phyloP scores from a whole-genome alignment of 2,329 filamentous ascomycete species.

The Nemania bipapillata region DNA sequence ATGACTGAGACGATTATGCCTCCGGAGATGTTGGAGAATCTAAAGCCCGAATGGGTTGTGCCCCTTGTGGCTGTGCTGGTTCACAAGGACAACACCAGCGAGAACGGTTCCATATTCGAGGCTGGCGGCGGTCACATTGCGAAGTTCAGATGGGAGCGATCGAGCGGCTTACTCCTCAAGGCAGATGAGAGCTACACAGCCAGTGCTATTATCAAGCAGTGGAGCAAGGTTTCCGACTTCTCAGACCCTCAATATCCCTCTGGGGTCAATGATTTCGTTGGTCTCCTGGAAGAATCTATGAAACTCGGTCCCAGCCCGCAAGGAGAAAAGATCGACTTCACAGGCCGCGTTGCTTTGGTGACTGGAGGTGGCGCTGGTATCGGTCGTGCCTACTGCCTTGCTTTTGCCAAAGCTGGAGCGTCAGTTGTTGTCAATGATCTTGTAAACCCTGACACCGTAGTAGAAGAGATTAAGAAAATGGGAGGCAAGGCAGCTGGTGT shows the following conservation, averaged over 20 bases:
- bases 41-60: slow-evolving; percentile 95
- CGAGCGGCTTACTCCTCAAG: slow-evolving; percentile 87
- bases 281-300: slow-evolving; percentile 82
- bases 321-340: slow-evolving; percentile 81
- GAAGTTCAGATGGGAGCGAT: slow-evolving; percentile 94
- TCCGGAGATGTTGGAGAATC: slow-evolving; percentile 83
- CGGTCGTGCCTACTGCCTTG: slow-evolving; percentile 87
- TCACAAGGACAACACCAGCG: slow-evolving; percentile 82
- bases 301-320: slow-evolving; percentile 78
- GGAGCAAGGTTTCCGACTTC: slow-evolving; percentile 88
- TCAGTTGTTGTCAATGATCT: slow-evolving; percentile 95
- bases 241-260: slow-evolving; percentile 82
- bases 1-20: slow-evolving; percentile 98
- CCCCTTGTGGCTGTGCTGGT: slow-evolving; percentile 89
- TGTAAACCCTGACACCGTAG: slow-evolving; percentile 88
- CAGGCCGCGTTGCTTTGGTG: slow-evolving; percentile 84
- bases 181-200: slow-evolving; percentile 89
- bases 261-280: slow-evolving; percentile 88
- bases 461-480: slow-evolving; percentile 88
- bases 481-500: slow-evolving; percentile 92
- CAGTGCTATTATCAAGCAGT: slow-evolving; percentile 86
- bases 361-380: slow-evolving; percentile 92
- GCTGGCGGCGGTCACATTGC: slow-evolving; percentile 91
- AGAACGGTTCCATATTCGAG: slow-evolving; percentile 92
- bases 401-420: slow-evolving; percentile 85